These are phyloP conservation scores for Violaceomyces palustris DNA, from an alignment of 1,284 basidiomycete genomes.

Conservation along the genomic window DNA sequence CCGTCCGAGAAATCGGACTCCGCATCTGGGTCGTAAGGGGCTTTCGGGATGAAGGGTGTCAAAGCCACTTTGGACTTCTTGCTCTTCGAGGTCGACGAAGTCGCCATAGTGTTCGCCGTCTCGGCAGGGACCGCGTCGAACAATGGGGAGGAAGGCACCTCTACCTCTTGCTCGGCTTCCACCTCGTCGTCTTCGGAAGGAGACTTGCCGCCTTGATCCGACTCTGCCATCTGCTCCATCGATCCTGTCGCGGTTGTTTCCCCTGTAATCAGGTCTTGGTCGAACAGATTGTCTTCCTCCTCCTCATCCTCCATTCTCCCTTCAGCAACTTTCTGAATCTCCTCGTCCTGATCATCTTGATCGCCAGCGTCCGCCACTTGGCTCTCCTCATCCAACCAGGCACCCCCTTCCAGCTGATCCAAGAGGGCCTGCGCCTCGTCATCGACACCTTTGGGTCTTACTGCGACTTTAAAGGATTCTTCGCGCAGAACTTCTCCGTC, in stretches of 20 bases:
- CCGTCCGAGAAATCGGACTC: conserved; percentile 43
- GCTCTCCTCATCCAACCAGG: background rate
- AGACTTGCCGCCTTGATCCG: background rate
- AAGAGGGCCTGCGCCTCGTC: background rate
- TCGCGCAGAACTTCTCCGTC: conserved; percentile 26
- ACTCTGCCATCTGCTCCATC: conserved; percentile 1
- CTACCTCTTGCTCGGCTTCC: no score
- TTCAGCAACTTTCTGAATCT: conserved; percentile 57
- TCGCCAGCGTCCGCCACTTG: conserved; percentile 1
- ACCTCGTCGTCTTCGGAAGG: no score
- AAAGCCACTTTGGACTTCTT: background rate
- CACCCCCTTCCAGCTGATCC: background rate
- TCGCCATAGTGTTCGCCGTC: background rate
- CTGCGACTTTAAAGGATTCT: conserved; percentile 10
- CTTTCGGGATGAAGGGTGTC: no score
- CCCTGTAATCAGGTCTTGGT: background rate
- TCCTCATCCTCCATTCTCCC: conserved; percentile 21
- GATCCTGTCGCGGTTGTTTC: background rate
- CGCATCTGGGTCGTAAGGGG: conserved; percentile 30
- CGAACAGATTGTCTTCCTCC: conserved; percentile 29
- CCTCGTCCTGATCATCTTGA: conserved; percentile 61
- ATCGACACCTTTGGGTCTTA: background rate
- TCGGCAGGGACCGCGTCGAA: no score
- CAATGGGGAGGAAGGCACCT: no score
- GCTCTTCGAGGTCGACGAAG: background rate